These are phyloP conservation scores for Saturnispora saitoi DNA, from an alignment of 805 yeast species.

Conservation along the genomic window DNA sequence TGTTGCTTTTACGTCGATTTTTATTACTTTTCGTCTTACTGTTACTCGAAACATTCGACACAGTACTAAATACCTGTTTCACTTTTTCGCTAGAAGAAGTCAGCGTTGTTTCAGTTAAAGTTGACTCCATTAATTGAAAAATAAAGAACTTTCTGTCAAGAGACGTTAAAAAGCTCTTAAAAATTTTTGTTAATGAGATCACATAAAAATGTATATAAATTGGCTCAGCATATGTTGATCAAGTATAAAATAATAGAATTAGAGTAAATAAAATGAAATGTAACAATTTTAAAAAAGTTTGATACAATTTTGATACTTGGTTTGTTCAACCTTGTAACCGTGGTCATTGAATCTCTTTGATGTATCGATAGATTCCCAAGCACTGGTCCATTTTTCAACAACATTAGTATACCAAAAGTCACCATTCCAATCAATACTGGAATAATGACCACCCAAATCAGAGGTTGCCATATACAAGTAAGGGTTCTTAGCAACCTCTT, in stretches of 20 bases:
- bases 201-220: too few relatives aligned
- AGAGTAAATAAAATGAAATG: too few relatives aligned
- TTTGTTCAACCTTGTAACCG: conserved; percentile 16
- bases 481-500: conserved; percentile 47
- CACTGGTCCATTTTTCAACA: conserved; percentile 32
- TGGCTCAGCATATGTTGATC: too few relatives aligned
- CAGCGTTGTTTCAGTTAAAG: not conserved
- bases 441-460: conserved; percentile 67
- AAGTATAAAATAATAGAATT: too few relatives aligned
- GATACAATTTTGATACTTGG: conserved; percentile 13
- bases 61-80: not conserved
- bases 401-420: conserved; percentile 41
- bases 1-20: not conserved
- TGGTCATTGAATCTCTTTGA: conserved; percentile 14
- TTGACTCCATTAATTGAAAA: not conserved
- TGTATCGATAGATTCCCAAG: conserved; percentile 25
- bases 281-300: not conserved
- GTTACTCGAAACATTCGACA: not conserved
- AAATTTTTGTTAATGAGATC: not conserved
- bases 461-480: conserved; percentile 48
- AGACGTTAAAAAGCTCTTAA: not conserved
- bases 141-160: not conserved
- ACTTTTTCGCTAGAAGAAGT: not conserved
- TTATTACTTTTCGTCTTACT: not conserved
- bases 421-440: conserved; percentile 35